Conservation (phyloP, 345 rosid species). For the Chamaenerion angustifolium region DNA sequence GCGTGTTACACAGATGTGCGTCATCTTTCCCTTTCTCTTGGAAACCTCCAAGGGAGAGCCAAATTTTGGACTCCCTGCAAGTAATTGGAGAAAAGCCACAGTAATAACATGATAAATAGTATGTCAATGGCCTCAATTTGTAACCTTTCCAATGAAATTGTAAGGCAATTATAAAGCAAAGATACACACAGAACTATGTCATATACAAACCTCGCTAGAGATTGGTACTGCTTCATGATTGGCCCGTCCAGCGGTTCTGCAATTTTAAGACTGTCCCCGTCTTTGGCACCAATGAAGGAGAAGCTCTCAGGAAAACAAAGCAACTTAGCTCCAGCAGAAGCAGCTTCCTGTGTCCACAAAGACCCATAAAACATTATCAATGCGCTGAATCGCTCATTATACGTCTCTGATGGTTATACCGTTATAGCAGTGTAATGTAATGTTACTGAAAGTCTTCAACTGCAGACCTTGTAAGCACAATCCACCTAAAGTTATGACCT, state of each 20-base stretch:
- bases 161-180: neutral
- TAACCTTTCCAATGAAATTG: neutral
- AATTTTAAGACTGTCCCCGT: constrained; percentile 59
- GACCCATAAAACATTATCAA: neutral
- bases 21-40: constrained; percentile 75
- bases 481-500: too few relatives aligned
- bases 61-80: constrained; percentile 57
- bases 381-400: neutral
- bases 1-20: constrained; percentile 58
- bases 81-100: neutral
- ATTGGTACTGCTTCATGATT: constrained; percentile 63
- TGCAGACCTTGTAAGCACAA: too few relatives aligned
- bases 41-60: constrained; percentile 93
- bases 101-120: neutral
- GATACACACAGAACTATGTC: neutral
- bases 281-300: constrained; percentile 47
- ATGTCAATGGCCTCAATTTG: neutral
- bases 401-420: too few relatives aligned
- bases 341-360: constrained; percentile 56
- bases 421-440: too few relatives aligned
- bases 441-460: too few relatives aligned
- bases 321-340: constrained; percentile 64
- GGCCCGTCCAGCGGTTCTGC: constrained; percentile 81
- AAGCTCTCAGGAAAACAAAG: constrained; percentile 86
- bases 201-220: constrained; percentile 58